Conservation (phyloP, 306 rosid species). For the Begonia loranthoides region DNA sequence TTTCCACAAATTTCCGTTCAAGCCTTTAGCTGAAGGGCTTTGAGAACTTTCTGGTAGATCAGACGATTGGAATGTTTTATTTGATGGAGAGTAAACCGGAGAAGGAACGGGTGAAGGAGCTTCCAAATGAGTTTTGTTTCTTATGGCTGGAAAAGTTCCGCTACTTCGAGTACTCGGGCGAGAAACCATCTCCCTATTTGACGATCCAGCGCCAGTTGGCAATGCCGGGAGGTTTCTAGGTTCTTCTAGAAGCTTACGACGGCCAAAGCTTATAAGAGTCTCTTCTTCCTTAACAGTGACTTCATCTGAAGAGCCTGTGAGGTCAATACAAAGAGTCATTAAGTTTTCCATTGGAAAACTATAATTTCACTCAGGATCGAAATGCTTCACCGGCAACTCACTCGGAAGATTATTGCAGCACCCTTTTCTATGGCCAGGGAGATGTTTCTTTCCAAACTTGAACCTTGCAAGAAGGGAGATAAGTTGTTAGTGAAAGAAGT, state of each 20-base stretch:
- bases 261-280: constrained; percentile 17
- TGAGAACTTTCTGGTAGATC: neutral
- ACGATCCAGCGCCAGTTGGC: constrained; percentile 25
- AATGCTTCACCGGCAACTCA: constrained; percentile 19
- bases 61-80: neutral
- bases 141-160: constrained; percentile 64
- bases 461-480: constrained; percentile 29
- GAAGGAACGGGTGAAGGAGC: constrained; percentile 17
- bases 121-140: constrained; percentile 19
- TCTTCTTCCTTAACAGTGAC: neutral
- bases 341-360: no score
- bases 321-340: no score
- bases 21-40: constrained; percentile 5
- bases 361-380: no score
- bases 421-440: constrained; percentile 13
- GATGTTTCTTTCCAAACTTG: constrained; percentile 20
- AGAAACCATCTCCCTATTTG: constrained; percentile 14
- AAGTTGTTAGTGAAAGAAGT: constrained; percentile 12
- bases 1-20: constrained; percentile 36
- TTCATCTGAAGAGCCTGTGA: no score
- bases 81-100: constrained; percentile 15
- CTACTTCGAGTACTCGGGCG: constrained; percentile 46
- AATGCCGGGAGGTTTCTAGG: constrained; percentile 64
- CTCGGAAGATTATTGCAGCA: constrained; percentile 25
- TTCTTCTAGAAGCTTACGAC: constrained; percentile 59